phyloP scores from a whole-genome alignment of 345 rosid species.

The Cardamine resedifolia region DNA sequence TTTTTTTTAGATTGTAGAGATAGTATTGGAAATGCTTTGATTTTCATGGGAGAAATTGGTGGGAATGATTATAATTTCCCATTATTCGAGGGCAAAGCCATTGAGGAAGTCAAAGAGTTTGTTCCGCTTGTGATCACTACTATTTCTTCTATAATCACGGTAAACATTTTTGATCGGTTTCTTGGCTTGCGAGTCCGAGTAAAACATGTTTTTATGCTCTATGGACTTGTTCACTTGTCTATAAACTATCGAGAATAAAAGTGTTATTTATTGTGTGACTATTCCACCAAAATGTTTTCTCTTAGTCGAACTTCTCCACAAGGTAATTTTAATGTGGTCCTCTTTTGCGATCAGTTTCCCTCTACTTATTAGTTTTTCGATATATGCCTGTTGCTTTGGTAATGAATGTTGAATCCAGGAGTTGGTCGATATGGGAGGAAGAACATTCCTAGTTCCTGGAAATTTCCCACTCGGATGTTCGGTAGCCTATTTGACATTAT shows the following conservation, averaged over 20 bases:
- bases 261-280: too few species aligned
- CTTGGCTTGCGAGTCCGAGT: neutral
- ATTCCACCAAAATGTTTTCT: too few species aligned
- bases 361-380: too few species aligned
- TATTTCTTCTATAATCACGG: constrained; percentile 41
- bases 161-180: constrained; percentile 8
- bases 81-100: constrained; percentile 8
- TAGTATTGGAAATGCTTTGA: constrained; percentile 39
- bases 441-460: constrained; percentile 1
- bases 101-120: constrained; percentile 23
- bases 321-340: too few species aligned
- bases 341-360: too few species aligned
- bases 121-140: constrained; percentile 41
- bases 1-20: constrained; percentile 38
- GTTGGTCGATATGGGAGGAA: neutral
- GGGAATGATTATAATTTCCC: constrained; percentile 47
- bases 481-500: neutral
- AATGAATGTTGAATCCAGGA: constrained; percentile 32
- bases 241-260: too few species aligned
- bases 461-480: neutral
- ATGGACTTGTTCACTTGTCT: too few species aligned
- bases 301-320: too few species aligned
- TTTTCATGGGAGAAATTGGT: constrained; percentile 59
- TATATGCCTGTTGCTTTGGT: constrained; percentile 9
- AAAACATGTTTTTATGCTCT: neutral